Evolutionary conservation across 23 red algal genomes (phyloP).

Genomic region (Pyropia yezoensis): DNA sequence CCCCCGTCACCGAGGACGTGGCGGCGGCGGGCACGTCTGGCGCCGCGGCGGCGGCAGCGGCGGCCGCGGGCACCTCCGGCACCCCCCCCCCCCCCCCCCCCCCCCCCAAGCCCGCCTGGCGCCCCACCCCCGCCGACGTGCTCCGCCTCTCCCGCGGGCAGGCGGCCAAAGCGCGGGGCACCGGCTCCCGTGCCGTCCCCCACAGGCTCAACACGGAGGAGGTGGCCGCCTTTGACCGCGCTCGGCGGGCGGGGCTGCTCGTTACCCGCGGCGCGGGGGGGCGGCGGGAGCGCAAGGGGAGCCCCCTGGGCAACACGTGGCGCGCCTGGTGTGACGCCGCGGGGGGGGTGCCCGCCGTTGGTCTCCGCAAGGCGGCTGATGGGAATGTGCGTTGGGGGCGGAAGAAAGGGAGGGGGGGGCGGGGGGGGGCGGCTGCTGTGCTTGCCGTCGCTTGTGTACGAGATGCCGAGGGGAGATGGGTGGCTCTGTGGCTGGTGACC

Average conservation of each 20-base stretch:
- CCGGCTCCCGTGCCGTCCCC: constrained; percentile 20
- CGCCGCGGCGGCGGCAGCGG: background rate
- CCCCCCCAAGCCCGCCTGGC: background rate
- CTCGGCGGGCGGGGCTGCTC: background rate
- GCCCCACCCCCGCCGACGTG: constrained; percentile 7
- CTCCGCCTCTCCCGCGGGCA: constrained; percentile 15
- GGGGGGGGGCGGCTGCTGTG: no score
- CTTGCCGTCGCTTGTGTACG: no score
- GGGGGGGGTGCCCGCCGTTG: no score
- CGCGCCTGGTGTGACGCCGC: constrained; percentile 19
- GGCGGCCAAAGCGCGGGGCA: constrained; percentile 6
- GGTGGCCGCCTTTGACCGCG: background rate
- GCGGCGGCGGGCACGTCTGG: background rate
- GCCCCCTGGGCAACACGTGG: constrained; percentile 11
- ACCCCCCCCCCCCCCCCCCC: background rate
- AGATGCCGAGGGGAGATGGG: no score
- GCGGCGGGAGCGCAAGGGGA: constrained; percentile 12
- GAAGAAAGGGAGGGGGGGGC: no score
- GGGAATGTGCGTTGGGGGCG: no score
- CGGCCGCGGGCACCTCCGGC: no score
- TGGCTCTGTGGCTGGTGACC: no score
- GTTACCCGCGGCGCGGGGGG: background rate
- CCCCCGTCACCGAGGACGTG: no score
- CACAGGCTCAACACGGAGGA: constrained; percentile 27
- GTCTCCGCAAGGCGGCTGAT: no score